Percentiles rank a stretch among this genome's conserved stretches.
Conservation (phyloP, 495 filamentous ascomycete genomes). For the Trichoderma reesei region DNA sequence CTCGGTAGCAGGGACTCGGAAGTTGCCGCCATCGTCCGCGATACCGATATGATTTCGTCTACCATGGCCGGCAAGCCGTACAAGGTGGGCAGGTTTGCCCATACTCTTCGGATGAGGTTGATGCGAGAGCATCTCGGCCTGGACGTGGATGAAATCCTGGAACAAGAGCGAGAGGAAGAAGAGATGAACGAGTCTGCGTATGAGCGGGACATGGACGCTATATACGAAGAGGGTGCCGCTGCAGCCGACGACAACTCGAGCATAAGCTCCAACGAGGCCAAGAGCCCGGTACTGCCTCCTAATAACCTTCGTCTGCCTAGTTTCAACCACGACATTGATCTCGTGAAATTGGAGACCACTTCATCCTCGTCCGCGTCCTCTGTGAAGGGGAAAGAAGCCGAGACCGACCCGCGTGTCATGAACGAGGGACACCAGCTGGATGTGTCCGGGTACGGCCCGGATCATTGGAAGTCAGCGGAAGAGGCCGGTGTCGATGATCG, state of each 20-base stretch:
- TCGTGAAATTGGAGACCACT: slow-evolving; percentile 52
- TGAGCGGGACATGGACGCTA: slow-evolving; percentile 43
- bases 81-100: slow-evolving; percentile 82
- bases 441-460: slow-evolving; percentile 64
- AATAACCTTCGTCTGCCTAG: slow-evolving; percentile 39
- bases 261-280: slow-evolving; percentile 11
- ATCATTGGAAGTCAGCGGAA: slow-evolving; percentile 54
- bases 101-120: slow-evolving; percentile 83
- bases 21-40: slow-evolving; percentile 79
- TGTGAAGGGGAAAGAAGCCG: slow-evolving; percentile 28
- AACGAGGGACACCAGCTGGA: slow-evolving; percentile 61
- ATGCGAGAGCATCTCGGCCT: slow-evolving; percentile 97
- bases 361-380: slow-evolving; percentile 26
- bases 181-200: slow-evolving; percentile 41
- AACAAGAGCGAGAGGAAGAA: slow-evolving; percentile 55
- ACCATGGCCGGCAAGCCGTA: slow-evolving; percentile 85
- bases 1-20: slow-evolving; percentile 85
- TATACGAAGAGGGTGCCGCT: slow-evolving; percentile 33
- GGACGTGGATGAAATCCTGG: slow-evolving; percentile 84
- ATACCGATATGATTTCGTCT: slow-evolving; percentile 89
- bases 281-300: slow-evolving; percentile 12
- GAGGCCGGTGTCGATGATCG: slow-evolving; percentile 45
- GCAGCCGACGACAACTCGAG: slow-evolving; percentile 16
- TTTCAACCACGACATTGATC: slow-evolving; percentile 79
- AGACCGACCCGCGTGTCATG: slow-evolving; percentile 54